Conservation (phyloP, 176 grass and related monocot species). For the Triticum dicoccoides region DNA sequence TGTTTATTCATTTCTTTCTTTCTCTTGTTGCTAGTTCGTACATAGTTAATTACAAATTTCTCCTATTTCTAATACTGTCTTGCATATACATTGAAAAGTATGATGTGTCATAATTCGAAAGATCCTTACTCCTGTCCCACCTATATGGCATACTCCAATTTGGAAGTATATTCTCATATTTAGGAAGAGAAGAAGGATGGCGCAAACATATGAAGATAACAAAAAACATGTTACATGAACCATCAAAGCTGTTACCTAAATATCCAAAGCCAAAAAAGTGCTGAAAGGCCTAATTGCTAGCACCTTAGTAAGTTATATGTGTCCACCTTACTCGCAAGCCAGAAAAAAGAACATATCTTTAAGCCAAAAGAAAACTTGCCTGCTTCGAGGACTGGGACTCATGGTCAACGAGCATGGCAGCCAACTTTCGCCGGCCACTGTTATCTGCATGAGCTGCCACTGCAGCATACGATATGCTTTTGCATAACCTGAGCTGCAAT, state of each 20-base stretch:
- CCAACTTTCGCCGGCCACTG: constrained; percentile 72
- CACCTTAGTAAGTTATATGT: background rate
- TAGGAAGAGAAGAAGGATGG: background rate
- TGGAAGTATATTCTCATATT: constrained; percentile 5
- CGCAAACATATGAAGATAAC: constrained; percentile 19
- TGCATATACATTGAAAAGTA: background rate
- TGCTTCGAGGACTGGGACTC: constrained; percentile 91
- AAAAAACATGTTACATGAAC: background rate
- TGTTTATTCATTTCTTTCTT: constrained; percentile 5
- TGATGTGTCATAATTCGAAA: background rate
- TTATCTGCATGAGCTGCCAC: constrained; percentile 98
- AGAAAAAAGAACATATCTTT: background rate
- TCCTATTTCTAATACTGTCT: background rate
- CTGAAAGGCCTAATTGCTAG: constrained; percentile 3
- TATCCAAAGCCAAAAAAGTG: background rate
- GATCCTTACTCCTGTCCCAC: background rate
- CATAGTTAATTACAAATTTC: background rate
- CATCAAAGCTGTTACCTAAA: constrained; percentile 4
- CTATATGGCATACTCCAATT: constrained; percentile 8
- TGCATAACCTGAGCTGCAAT: constrained; percentile 90
- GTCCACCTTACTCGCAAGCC: background rate
- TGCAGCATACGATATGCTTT: constrained; percentile 97
- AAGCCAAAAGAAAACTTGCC: constrained; percentile 49
- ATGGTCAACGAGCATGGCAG: constrained; percentile 90
- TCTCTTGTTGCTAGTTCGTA: background rate